Conservation (phyloP, 768 basidiomycete genomes). For the Pisolithus orientalis region DNA sequence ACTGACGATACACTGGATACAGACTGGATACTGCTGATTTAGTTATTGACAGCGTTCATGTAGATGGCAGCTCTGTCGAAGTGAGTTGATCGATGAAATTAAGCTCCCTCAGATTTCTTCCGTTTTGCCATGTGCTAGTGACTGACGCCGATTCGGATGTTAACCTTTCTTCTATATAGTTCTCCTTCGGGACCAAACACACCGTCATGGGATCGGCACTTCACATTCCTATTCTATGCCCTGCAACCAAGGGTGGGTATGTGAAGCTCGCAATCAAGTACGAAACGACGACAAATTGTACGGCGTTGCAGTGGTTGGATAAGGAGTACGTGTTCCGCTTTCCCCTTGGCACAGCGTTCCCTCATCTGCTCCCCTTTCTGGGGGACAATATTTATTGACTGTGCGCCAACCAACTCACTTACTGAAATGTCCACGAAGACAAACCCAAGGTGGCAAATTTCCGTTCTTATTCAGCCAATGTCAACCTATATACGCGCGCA, state of each 20-base stretch:
- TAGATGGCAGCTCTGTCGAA: conserved; percentile 39
- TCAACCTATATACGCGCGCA: conserved; percentile 85
- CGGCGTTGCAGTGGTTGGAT: conserved; percentile 83
- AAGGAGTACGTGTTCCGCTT: conserved; percentile 50
- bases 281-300: conserved; percentile 64
- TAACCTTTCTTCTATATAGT: conserved; percentile 29
- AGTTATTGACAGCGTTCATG: conserved; percentile 46
- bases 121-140: not conserved
- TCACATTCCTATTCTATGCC: conserved; percentile 46
- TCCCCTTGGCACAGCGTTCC: not conserved
- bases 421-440: conserved; percentile 33
- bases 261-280: conserved; percentile 54
- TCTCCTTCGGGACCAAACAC: conserved; percentile 49
- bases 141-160: not conserved
- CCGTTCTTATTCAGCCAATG: conserved; percentile 91
- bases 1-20: not conserved
- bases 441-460: conserved; percentile 81
- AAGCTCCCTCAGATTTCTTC: not conserved
- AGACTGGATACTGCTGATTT: conserved; percentile 77
- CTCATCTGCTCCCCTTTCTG: not conserved
- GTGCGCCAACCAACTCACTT: no score
- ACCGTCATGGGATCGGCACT: conserved; percentile 75
- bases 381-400: not conserved
- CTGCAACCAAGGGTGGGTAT: conserved; percentile 29
- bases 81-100: conserved; percentile 30